Conservation (phyloP, 805 yeast species). For the Sungouiozyma intestinalis region DNA sequence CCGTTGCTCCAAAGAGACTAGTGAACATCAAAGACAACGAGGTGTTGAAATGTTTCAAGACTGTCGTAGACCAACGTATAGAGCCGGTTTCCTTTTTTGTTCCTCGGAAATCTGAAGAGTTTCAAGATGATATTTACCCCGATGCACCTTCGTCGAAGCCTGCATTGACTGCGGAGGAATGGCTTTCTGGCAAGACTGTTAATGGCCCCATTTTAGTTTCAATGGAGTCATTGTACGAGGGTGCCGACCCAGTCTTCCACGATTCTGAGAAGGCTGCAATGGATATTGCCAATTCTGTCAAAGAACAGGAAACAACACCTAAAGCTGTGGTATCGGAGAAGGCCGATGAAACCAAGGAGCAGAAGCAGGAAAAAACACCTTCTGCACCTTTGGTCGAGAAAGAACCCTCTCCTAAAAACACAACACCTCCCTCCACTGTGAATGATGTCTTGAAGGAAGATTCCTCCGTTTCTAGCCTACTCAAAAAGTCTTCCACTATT, state of each 20-base stretch:
- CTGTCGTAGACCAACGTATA: constrained; percentile 71
- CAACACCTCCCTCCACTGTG: constrained; percentile 6
- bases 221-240: constrained; percentile 74
- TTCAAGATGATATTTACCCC: constrained; percentile 88
- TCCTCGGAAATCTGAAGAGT: constrained; percentile 87
- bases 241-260: constrained; percentile 43
- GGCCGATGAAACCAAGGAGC: constrained; percentile 12
- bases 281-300: neutral
- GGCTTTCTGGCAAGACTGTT: constrained; percentile 68
- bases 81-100: constrained; percentile 91
- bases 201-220: constrained; percentile 72
- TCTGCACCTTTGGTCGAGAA: neutral
- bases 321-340: constrained; percentile 3
- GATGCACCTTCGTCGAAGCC: constrained; percentile 76
- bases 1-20: constrained; percentile 73
- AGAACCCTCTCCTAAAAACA: constrained; percentile 13
- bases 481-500: constrained; percentile 22
- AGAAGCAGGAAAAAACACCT: constrained; percentile 11
- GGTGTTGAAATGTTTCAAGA: constrained; percentile 69
- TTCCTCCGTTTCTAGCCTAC: constrained; percentile 20
- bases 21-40: constrained; percentile 79
- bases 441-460: constrained; percentile 19
- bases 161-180: constrained; percentile 70
- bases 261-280: constrained; percentile 15
- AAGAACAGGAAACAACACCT: constrained; percentile 13